These are phyloP conservation scores for Ophiostoma australiae DNA, from an alignment of 2,329 filamentous ascomycete species.

Conservation along the genomic window DNA sequence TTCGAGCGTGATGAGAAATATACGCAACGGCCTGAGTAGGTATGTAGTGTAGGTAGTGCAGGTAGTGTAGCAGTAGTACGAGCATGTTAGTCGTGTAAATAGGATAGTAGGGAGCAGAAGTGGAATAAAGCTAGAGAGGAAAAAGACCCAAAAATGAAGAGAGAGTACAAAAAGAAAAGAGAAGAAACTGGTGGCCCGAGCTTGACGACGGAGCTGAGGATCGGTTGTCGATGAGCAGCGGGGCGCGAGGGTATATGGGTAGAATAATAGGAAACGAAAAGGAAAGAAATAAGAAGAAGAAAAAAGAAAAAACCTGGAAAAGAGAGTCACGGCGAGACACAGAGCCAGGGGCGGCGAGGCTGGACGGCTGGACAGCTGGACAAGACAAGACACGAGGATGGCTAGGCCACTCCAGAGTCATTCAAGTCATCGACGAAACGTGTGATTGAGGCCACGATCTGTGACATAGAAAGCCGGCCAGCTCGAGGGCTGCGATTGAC, in stretches of 20 bases:
- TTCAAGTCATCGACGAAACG: not conserved
- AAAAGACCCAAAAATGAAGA: not conserved
- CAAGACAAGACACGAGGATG: not conserved
- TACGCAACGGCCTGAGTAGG: not conserved
- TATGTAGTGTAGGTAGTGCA: not conserved
- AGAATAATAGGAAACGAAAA: not conserved
- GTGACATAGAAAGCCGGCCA: not conserved
- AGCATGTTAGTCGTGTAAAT: no score
- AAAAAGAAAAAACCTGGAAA: not conserved
- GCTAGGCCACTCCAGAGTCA: not conserved
- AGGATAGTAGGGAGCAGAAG: not conserved
- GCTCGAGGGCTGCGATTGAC: not conserved
- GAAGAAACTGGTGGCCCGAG: not conserved
- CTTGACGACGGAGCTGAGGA: not conserved
- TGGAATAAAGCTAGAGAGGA: not conserved
- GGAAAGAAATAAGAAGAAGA: not conserved
- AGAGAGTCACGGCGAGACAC: no score
- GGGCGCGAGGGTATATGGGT: not conserved
- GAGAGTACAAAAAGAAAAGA: not conserved
- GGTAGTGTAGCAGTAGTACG: no score
- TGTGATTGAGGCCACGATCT: not conserved
- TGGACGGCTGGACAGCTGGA: no score
- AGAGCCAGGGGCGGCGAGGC: no score
- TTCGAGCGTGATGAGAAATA: not conserved
- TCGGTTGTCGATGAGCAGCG: not conserved